Evolutionary conservation across 2,329 filamentous ascomycete genomes (phyloP), one percentile per base, ranked within the genome.

Genomic region (Neobulgaria alba): DNA sequence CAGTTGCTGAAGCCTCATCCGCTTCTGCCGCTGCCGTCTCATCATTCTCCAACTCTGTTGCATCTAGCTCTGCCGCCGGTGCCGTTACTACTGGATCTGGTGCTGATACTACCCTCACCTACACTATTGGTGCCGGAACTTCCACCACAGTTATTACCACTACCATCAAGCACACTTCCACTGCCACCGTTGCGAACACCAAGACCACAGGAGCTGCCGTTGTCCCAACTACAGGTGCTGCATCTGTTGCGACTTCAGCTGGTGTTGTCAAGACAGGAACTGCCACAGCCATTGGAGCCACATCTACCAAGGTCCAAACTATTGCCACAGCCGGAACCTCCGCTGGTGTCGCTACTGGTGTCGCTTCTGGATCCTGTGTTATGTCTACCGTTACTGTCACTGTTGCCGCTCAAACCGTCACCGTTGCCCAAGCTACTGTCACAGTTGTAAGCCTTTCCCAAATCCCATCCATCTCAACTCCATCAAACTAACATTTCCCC

Each of bases 111-210:
- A 49, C 49, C 33, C 55, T 69, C 20, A 63, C 64, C 45, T 64
- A 66, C 55, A 66, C 65, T 48, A 49, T 65, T 43, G 57, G 61
- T 48, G 46, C 55, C 43, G 57, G 63, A 50, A 57, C 60, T 38
- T 67, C 55, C 47, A 67, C 62, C 47, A 68, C 66, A 53, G 63
- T 67, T 42, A 56, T 72, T 45, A 67, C 58, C 38, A 60, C 63
- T 45, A 69, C 66, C 45, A 56, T 64, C 49, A 51, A 64, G 53
- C 55, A 62, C 51, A 66, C 67, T 46, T 39, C 57, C 44, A 63
- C 59, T 23, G 51, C 41, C 5, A 53, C 54, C 14, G 46, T 54
- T 14, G 56, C 53, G 36, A 48, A 50, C 10, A 58, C 56, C 31
- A 15, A 46, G 4, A 23, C 38, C 34, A 29, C 37, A 26, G 4